Base-by-base conservation (phyloP, 306 rosid genomes). In the Lathyrus sativus region DNA sequence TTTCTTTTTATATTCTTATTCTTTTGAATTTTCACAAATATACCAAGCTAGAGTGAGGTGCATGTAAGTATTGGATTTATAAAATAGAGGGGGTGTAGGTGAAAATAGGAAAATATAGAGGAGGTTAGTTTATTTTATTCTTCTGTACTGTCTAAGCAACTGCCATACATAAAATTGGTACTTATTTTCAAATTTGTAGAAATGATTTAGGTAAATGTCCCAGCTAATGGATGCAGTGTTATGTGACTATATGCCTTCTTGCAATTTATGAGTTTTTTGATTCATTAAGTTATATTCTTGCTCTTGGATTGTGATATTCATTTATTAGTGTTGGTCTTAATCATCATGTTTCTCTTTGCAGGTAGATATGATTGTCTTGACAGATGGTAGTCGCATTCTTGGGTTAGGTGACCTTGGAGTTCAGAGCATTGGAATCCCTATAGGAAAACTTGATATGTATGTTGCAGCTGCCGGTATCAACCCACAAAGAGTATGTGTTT, bases 391-490 rank as follows among this genome's bases (percentile, higher is more conserved):
- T 75, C 97, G 99, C 70, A 90, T 95, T 73, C 99, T 95, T 81
- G 99, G 99, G 74, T 85, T 95, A 67, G 99, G 99, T 61, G 97
- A 95, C 73, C 99, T 95, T 76, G 99, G 99, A 64, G 97, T 95
- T 81, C 99, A 95, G 79, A 97, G 99, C 64, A 95, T 95, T 68
- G 99, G 92, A 84, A 95, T 95, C 56, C 97, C 99, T 31, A 87
- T 90, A 48, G 99, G 99, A 63, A 95, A 95, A 81, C 97, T 95
- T 76, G 99, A 95, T 80, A 84, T 95, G 83, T 95, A 90, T 72
- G 99, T 93, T 76, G 97, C 99, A 53, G 99, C 99, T 38, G 99
- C 99, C 61, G 99, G 99, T 26, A 85, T 95, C 53, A 90, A 88
- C 78, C 99, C 99, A 75, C 97, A 83, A 68, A 87, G 81, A 57